These are phyloP conservation scores for Colletotrichum shisoi DNA, from an alignment of 2,329 filamentous ascomycete species.

Conservation along the genomic window DNA sequence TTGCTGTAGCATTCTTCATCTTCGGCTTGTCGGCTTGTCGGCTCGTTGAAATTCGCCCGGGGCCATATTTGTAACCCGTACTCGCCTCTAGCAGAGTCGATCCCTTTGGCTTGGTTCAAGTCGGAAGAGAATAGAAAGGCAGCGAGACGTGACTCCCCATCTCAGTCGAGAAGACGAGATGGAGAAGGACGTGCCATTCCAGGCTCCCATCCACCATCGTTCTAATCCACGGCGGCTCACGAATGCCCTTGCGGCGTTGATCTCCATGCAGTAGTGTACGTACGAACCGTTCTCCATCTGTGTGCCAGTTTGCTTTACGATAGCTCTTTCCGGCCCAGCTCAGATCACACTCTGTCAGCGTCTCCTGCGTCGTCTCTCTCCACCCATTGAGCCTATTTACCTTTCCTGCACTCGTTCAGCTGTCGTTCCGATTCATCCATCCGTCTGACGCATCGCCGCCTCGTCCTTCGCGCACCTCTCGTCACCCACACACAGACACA, in stretches of 20 bases:
- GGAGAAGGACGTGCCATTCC: not conserved
- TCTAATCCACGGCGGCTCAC: constrained; percentile 9
- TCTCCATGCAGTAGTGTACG: not conserved
- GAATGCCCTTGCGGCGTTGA: not conserved
- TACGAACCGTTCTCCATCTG: not conserved
- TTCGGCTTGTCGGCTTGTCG: too few relatives aligned
- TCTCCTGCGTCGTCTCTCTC: not conserved
- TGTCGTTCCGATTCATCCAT: constrained; percentile 19
- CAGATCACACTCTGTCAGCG: not conserved
- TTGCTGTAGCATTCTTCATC: not conserved
- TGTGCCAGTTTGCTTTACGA: not conserved
- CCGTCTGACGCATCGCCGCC: constrained; percentile 16
- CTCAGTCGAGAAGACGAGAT: not conserved
- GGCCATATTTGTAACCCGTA: not conserved
- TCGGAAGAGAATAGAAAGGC: not conserved
- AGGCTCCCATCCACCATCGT: constrained; percentile 15
- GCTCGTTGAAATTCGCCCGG: too few relatives aligned
- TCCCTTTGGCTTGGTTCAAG: not conserved
- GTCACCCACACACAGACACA: not conserved
- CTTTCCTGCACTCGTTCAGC: constrained; percentile 14
- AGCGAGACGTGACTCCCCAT: not conserved
- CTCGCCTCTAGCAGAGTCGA: not conserved
- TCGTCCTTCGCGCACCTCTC: not conserved
- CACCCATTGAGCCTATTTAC: not conserved
- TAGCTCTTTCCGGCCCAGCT: not conserved